Percentiles rank a stretch among this genome's conserved stretches.
These are phyloP conservation scores for Calonectria pseudoreteaudii DNA, from an alignment of 2,329 filamentous ascomycete species.

Conservation along the genomic window DNA sequence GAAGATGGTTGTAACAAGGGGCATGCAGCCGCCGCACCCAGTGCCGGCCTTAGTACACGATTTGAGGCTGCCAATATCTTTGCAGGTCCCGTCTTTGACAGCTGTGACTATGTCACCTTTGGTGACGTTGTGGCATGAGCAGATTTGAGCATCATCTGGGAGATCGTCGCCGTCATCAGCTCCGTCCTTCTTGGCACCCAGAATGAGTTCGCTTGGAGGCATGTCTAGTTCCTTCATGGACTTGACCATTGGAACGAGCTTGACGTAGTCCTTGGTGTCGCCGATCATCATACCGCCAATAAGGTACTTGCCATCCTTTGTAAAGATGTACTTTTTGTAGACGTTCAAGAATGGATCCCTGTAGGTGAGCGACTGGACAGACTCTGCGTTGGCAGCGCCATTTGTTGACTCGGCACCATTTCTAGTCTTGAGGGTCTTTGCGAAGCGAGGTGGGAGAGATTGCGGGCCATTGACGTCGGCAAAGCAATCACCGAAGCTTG, in stretches of 20 bases:
- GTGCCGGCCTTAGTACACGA: slow-evolving; percentile 92
- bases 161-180: slow-evolving; percentile 83
- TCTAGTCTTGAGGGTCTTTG: slow-evolving; percentile 44
- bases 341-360: slow-evolving; percentile 89
- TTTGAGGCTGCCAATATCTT: slow-evolving; percentile 85
- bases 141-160: slow-evolving; percentile 87
- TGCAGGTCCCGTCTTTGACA: slow-evolving; percentile 84
- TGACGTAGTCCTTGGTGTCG: slow-evolving; percentile 90
- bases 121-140: slow-evolving; percentile 92
- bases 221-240: slow-evolving; percentile 82
- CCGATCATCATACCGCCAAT: slow-evolving; percentile 99
- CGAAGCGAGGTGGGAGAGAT: slow-evolving; percentile 72
- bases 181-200: slow-evolving; percentile 78
- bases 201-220: slow-evolving; percentile 83
- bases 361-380: slow-evolving; percentile 89
- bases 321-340: slow-evolving; percentile 96
- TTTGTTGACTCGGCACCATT: slow-evolving; percentile 6
- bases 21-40: slow-evolving; percentile 91
- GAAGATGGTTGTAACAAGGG: slow-evolving; percentile 89
- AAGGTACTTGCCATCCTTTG: slow-evolving; percentile 87
- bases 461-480: slow-evolving; percentile 87
- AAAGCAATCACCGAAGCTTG: slow-evolving; percentile 94
- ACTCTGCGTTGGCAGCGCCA: slow-evolving; percentile 43
- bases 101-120: slow-evolving; percentile 82
- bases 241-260: slow-evolving; percentile 88